Evolutionary conservation across 352 stramenopile genomes (phyloP).

Genomic region (Phytophthora europaea): DNA sequence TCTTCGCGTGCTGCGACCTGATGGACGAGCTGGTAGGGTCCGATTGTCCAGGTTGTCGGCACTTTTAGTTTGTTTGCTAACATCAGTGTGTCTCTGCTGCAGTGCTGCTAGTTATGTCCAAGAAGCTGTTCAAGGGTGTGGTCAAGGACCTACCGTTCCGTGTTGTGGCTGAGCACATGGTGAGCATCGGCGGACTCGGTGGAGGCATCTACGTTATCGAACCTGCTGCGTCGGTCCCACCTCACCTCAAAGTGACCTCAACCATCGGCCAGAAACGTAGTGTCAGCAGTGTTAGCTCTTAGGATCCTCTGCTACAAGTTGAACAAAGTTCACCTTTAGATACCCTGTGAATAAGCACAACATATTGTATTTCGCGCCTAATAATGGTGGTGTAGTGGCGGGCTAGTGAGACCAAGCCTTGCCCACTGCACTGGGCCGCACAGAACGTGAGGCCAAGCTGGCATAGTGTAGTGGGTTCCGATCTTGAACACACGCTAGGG

Average conservation of each 20-base stretch:
- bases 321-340: not conserved
- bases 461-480: no score
- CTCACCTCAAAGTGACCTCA: conserved; percentile 8
- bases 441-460: no score
- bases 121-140: conserved; percentile 76
- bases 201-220: conserved; percentile 75
- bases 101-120: conserved; percentile 84
- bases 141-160: conserved; percentile 55
- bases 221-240: conserved; percentile 13
- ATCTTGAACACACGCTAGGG: no score
- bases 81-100: not conserved
- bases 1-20: conserved; percentile 62
- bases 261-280: conserved; percentile 38
- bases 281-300: conserved; percentile 23
- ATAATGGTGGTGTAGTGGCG: no score
- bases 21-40: conserved; percentile 56
- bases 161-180: conserved; percentile 59
- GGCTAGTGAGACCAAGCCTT: no score
- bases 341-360: not conserved
- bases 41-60: not conserved
- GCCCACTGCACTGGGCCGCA: no score
- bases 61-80: not conserved
- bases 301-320: not conserved
- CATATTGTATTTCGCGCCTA: not conserved
- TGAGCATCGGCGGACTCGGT: conserved; percentile 79